phyloP scores from a whole-genome alignment of 78 protist genomes.

The Dictyostelium intermedium region DNA sequence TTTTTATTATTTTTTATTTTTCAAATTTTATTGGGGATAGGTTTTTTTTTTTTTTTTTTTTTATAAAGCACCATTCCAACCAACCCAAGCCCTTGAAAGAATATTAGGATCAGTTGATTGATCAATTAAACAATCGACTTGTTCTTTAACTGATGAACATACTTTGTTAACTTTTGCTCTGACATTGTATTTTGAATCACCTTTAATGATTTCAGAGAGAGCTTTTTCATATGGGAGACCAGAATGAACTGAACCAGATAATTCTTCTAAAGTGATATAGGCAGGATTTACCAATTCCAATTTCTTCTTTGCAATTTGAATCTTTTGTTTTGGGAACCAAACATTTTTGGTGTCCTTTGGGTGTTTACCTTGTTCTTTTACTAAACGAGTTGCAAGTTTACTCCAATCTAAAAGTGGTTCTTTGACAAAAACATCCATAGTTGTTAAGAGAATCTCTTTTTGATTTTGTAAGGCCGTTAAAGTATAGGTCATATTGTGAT shows the following conservation, averaged over 20 bases:
- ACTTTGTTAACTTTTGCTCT: conserved; percentile 46
- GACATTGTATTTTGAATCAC: conserved; percentile 49
- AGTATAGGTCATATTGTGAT: conserved; percentile 79
- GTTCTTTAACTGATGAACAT: conserved; percentile 80
- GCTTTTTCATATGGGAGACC: conserved; percentile 18
- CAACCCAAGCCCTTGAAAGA: conserved; percentile 90
- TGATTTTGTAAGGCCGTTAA: conserved; percentile 78
- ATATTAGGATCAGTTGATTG: conserved; percentile 94
- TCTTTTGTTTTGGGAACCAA: conserved; percentile 87
- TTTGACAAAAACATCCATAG: conserved; percentile 88
- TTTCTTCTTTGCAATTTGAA: conserved; percentile 77
- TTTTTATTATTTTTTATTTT: neutral
- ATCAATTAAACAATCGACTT: conserved; percentile 93
- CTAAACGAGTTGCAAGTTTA: conserved; percentile 58
- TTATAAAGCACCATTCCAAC: conserved; percentile 85
- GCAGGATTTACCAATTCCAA: conserved; percentile 80
- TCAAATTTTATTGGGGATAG: too few species aligned
- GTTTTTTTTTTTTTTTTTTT: neutral
- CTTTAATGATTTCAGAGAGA: conserved; percentile 26
- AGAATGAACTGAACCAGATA: conserved; percentile 7
- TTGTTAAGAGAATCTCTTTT: conserved; percentile 69
- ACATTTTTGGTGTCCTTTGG: conserved; percentile 29
- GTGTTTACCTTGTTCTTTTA: conserved; percentile 60
- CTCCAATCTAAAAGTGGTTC: conserved; percentile 94
- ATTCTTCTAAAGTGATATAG: conserved; percentile 42